These are phyloP conservation scores for Cairneyella variabilis DNA, from an alignment of 495 filamentous ascomycete species.

Conservation along the genomic window DNA sequence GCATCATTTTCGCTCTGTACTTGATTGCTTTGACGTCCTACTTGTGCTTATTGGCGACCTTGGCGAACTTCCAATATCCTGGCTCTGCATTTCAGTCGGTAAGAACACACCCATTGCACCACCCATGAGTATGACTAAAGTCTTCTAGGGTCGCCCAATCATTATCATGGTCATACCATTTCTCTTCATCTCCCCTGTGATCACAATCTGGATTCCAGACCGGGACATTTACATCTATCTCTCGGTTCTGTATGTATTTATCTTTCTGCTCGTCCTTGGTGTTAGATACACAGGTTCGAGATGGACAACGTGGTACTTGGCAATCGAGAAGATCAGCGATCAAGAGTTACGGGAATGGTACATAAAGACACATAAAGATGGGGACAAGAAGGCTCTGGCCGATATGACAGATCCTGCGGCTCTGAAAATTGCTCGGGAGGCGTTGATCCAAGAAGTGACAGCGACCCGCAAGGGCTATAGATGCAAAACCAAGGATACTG, in stretches of 20 bases:
- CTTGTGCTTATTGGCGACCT: slow-evolving; percentile 42
- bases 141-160: slow-evolving; percentile 3
- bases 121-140: slow-evolving; percentile 18
- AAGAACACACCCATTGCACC: too few species aligned
- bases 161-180: slow-evolving; percentile 38
- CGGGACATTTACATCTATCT: slow-evolving; percentile 44
- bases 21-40: slow-evolving; percentile 44
- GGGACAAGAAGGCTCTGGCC: slow-evolving; percentile 27
- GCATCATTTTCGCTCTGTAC: slow-evolving; percentile 49
- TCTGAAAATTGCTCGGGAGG: slow-evolving; percentile 41
- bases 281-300: slow-evolving; percentile 37
- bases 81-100: slow-evolving; percentile 48
- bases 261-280: slow-evolving; percentile 37
- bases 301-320: slow-evolving; percentile 49
- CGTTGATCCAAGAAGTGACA: background rate
- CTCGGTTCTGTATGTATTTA: slow-evolving; percentile 40
- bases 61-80: slow-evolving; percentile 55
- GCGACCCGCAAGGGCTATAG: slow-evolving; percentile 36
- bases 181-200: slow-evolving; percentile 42
- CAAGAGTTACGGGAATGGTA: slow-evolving; percentile 47
- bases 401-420: background rate
- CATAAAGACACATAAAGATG: slow-evolving; percentile 34
- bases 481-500: slow-evolving; percentile 34
- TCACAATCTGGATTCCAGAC: slow-evolving; percentile 37
- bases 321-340: slow-evolving; percentile 40